These are phyloP conservation scores for Favolaschia claudopus DNA, from an alignment of 768 basidiomycete genomes.

Conservation along the genomic window DNA sequence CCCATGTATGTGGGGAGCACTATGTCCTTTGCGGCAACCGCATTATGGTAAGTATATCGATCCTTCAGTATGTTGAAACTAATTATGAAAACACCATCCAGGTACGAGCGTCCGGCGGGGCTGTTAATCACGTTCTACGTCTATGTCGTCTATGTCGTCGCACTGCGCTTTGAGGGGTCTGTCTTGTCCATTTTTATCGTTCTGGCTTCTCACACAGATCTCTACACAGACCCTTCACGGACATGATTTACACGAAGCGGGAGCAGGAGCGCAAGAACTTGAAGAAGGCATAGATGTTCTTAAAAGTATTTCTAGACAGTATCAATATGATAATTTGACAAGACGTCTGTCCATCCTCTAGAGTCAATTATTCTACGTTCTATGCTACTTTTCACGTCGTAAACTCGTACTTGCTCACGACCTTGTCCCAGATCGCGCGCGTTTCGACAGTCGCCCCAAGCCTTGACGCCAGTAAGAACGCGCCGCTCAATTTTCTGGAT, in stretches of 20 bases:
- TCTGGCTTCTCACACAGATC: conserved; percentile 9
- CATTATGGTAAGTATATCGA: conserved; percentile 73
- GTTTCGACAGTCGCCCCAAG: conserved; percentile 80
- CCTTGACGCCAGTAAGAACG: conserved; percentile 80
- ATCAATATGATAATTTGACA: background rate
- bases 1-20: conserved; percentile 99
- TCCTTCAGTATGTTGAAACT: background rate
- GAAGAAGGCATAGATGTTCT: conserved; percentile 30
- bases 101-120: conserved; percentile 89
- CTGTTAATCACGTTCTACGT: conserved; percentile 83
- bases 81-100: conserved; percentile 34
- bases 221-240: conserved; percentile 70
- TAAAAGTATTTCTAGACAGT: too few relatives aligned
- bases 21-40: conserved; percentile 84
- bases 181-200: conserved; percentile 35
- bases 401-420: conserved; percentile 54
- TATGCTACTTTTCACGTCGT: conserved; percentile 25
- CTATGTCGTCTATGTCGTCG: conserved; percentile 83
- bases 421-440: conserved; percentile 75
- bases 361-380: background rate
- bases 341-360: background rate
- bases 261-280: conserved; percentile 43
- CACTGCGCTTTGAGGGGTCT: conserved; percentile 90
- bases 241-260: conserved; percentile 79
- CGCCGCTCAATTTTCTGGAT: conserved; percentile 79